Evolutionary conservation across 2,329 filamentous ascomycete genomes (phyloP), one percentile per base, ranked within the genome.

Genomic region (Cercospora canescens): DNA sequence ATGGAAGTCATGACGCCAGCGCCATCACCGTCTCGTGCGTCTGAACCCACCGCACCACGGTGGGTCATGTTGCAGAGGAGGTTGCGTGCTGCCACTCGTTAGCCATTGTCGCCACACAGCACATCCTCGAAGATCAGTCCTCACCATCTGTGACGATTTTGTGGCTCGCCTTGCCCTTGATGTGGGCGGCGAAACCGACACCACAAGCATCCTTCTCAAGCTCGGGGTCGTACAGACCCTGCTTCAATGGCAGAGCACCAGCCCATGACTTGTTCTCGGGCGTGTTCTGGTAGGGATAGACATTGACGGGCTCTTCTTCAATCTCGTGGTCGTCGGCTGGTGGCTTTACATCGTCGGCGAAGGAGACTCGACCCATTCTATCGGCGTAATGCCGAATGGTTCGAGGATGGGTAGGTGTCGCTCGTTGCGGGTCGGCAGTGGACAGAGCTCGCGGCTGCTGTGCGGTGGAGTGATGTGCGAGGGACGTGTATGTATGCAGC

Each of bases 1-100:
- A 99, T 97, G 67, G 94, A 97, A 72, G 94, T 98, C 95, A 99
- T 99, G 78, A 98, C 94, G 87, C 95, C 95, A 75, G 95, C 95
- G 80, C 95, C 95, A 79, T 99, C 95, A 79, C 95, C 95, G 79
- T 99, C 95, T 85, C 95, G 91, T 77, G 93, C 93, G 85, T 99
- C 95, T 67, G 95, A 98, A 74, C 95, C 95, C 75, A 98, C 94
- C 70, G 95, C 95, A 85, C 95, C 95, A 80, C 95, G 91, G 85
- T 99, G 95, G 86, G 95, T 98, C 95, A 99, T 99, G 87, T 99
- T 98, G 87, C 95, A 99, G 70, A 99, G 89, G 69, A 99, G 86
- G 81, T 94, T 96, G 72, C 92, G 91, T 72, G 94, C 92, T 95
- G 74, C 52, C 12, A 37, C 16, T 34, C 30, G 39, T 63, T 39